These are phyloP conservation scores for Whalleya microplaca DNA, from an alignment of 2,329 filamentous ascomycete species.

Conservation along the genomic window DNA sequence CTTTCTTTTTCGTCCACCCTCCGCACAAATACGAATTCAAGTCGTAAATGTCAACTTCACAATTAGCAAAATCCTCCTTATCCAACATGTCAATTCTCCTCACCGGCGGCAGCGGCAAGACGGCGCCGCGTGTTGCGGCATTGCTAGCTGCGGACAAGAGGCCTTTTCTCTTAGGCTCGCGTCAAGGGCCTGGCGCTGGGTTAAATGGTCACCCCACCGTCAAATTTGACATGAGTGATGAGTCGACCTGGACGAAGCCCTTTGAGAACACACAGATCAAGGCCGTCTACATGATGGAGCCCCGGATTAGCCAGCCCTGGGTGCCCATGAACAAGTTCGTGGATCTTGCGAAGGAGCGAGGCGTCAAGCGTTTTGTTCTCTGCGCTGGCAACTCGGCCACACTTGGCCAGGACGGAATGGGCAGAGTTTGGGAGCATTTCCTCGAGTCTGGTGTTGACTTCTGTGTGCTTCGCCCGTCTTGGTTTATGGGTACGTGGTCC, in stretches of 20 bases:
- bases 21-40: too few species aligned
- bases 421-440: slow-evolving; percentile 27
- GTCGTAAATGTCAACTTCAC: too few species aligned
- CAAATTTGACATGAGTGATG: slow-evolving; percentile 21
- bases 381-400: slow-evolving; percentile 19
- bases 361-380: slow-evolving; percentile 26
- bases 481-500: slow-evolving; percentile 26
- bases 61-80: too few species aligned
- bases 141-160: slow-evolving; percentile 17
- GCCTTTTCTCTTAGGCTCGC: slow-evolving; percentile 23
- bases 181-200: slow-evolving; percentile 11
- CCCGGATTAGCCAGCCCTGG: slow-evolving; percentile 19
- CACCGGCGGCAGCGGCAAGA: slow-evolving; percentile 27
- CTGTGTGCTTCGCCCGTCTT: slow-evolving; percentile 27
- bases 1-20: too few species aligned
- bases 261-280: slow-evolving; percentile 14
- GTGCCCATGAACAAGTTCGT: slow-evolving; percentile 27
- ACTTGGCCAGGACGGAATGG: slow-evolving; percentile 27
- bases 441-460: slow-evolving; percentile 24
- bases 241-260: slow-evolving; percentile 21
- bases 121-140: slow-evolving; percentile 22
- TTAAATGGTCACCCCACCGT: slow-evolving; percentile 8
- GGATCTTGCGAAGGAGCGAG: slow-evolving; percentile 20
- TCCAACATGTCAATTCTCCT: slow-evolving; percentile 27
- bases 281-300: slow-evolving; percentile 28